Evolutionary conservation across 805 yeast genomes (phyloP), one percentile per base, ranked within the genome.

Genomic region (Wickerhamiella alocasiicola): DNA sequence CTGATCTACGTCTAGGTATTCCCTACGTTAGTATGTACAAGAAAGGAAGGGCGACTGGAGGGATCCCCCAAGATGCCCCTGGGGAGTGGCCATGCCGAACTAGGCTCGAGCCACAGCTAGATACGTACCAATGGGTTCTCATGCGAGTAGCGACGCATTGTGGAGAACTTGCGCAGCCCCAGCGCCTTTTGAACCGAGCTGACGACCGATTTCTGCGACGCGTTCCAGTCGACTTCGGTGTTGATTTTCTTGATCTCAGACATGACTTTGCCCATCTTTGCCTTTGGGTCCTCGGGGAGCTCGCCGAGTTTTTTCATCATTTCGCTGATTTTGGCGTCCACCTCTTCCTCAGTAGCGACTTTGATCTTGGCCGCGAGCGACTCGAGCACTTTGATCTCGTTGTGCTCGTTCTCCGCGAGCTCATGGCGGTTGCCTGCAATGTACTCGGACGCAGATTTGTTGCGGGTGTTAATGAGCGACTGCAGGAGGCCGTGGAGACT

Each of bases 41-140:
- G 21, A 15, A n/a, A 15, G 12, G 3, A 25, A 16, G 13, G 31
- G n/a, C 15, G 12, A 9, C 27, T 27, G 7, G 17, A 18, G 19
- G n/a, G n/a, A 15, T 5, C 12, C 19, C 11, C 29, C 11, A 23
- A 34, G 15, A 15, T 4, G 16, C 13, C 13, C 25, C 13, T 6
- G n/a, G 5, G 30, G n/a, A n/a, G n/a, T n/a, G n/a, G n/a, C n/a
- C n/a, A n/a, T n/a, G n/a, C n/a, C n/a, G n/a, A 5, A n/a, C 31
- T 19, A n/a, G 21, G 36, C 26, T 19, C 15, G 11, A 16, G 18
- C 19, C 5, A 12, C 11, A 18, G 4, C 29, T 25, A 19, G 11
- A 33, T 36, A 65, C 77, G 46, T 60, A 72, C 77, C 56, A 72
- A 55, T 46, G 77, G 78, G 44, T 72, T 72, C 27, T 66, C 70